Conservation (phyloP, 108 stramenopile genomes). For the Epithemia pelagica region DNA sequence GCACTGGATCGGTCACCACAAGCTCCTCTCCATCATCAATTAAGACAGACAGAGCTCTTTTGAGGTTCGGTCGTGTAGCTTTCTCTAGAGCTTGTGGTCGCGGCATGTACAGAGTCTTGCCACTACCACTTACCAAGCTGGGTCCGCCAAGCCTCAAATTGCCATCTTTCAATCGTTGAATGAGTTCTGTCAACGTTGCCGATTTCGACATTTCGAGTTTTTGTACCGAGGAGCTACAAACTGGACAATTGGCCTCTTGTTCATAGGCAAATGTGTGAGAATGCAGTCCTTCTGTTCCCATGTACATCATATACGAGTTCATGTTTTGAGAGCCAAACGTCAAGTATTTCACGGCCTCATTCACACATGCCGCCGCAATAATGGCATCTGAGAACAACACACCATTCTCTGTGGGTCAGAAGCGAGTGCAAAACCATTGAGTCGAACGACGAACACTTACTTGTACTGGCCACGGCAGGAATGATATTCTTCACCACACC, state of each 20-base stretch:
- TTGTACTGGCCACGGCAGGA: constrained; percentile 98
- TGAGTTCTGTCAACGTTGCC: constrained; percentile 63
- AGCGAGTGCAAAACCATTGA: neutral
- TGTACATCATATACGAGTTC: constrained; percentile 96
- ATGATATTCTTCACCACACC: constrained; percentile 99
- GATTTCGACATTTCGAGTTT: constrained; percentile 38
- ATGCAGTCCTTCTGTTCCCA: constrained; percentile 82
- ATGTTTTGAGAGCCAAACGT: constrained; percentile 88
- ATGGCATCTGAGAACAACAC: constrained; percentile 79
- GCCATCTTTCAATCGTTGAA: constrained; percentile 68
- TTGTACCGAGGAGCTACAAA: constrained; percentile 61
- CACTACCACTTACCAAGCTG: constrained; percentile 57
- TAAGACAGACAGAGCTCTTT: constrained; percentile 79
- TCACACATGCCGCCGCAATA: constrained; percentile 90
- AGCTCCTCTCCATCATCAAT: constrained; percentile 83
- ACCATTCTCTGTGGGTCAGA: no score
- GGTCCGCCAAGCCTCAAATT: constrained; percentile 82
- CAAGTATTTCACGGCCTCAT: constrained; percentile 92
- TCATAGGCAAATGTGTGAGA: constrained; percentile 88
- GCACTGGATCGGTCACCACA: constrained; percentile 81
- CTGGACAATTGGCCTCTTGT: constrained; percentile 82
- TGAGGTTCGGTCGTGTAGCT: constrained; percentile 80
- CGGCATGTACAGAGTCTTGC: constrained; percentile 88
- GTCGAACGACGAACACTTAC: neutral
- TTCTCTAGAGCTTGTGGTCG: constrained; percentile 83